Evolutionary conservation across 2,329 filamentous ascomycete genomes (phyloP).

Genomic region (Ceratocystiopsis brevicomis): DNA sequence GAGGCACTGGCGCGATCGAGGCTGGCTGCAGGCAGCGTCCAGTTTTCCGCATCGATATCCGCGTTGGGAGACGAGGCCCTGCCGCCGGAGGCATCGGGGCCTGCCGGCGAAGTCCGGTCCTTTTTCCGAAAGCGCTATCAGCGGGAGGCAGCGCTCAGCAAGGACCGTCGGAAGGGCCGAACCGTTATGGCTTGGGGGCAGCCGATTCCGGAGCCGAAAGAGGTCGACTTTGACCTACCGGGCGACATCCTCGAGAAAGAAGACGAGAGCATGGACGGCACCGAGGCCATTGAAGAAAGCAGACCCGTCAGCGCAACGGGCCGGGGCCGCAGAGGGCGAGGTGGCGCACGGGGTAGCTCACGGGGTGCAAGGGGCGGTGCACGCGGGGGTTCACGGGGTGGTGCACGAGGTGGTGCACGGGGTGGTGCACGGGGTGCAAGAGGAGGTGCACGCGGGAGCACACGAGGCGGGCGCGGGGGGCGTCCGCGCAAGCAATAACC

Average conservation of each 20-base stretch:
- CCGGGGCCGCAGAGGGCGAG: constrained; percentile 9
- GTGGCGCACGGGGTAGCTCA: neutral
- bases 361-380: neutral
- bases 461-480: no score
- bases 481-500: no score
- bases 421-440: no score
- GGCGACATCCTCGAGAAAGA: constrained; percentile 38
- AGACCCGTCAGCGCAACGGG: no score
- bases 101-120: constrained; percentile 49
- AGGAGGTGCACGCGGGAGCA: no score
- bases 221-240: constrained; percentile 59
- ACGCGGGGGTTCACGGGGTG: no score
- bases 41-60: no score
- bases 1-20: constrained; percentile 42
- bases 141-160: constrained; percentile 60
- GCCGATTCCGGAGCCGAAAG: constrained; percentile 52
- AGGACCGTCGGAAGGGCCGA: constrained; percentile 47
- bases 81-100: neutral
- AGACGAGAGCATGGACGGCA: constrained; percentile 14
- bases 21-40: constrained; percentile 6
- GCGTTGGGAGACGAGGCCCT: no score
- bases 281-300: no score
- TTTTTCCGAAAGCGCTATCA: constrained; percentile 71
- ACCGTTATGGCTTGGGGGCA: constrained; percentile 66
- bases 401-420: no score